Percentiles rank a stretch among this genome's conserved stretches.
phyloP scores from a whole-genome alignment of 1,139 yeast species.

The Yarrowia galli region DNA sequence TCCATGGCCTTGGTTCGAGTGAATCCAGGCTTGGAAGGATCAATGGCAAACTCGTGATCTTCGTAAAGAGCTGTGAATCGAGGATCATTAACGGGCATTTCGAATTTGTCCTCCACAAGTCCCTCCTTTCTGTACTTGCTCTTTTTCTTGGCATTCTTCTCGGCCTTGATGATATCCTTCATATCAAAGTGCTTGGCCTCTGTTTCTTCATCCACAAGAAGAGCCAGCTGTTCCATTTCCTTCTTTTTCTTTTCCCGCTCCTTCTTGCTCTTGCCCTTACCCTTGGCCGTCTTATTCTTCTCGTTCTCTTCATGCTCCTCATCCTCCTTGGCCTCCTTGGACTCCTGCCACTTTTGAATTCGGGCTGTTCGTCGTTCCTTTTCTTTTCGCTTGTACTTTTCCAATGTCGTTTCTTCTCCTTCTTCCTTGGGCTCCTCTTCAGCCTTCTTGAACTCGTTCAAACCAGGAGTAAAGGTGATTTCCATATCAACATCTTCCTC shows the following conservation, averaged over 20 bases:
- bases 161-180: constrained; percentile 55
- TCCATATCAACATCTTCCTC: constrained; percentile 90
- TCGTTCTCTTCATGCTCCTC: constrained; percentile 45
- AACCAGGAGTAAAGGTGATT: constrained; percentile 92
- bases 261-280: constrained; percentile 19
- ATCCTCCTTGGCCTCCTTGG: constrained; percentile 55
- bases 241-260: constrained; percentile 47
- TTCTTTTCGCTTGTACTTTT: constrained; percentile 83
- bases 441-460: constrained; percentile 57
- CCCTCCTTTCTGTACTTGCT: constrained; percentile 74
- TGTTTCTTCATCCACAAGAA: constrained; percentile 71
- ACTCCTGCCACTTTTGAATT: constrained; percentile 73
- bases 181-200: constrained; percentile 72
- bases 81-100: constrained; percentile 79
- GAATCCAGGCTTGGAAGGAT: constrained; percentile 83
- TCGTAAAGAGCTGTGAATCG: constrained; percentile 90
- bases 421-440: constrained; percentile 49
- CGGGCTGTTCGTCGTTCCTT: constrained; percentile 89
- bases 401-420: constrained; percentile 78
- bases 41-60: constrained; percentile 85
- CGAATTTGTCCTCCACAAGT: constrained; percentile 65
- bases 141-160: constrained; percentile 68
- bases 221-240: constrained; percentile 51
- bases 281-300: constrained; percentile 45
- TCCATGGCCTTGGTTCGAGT: constrained; percentile 89